Evolutionary conservation across 768 basidiomycete species (phyloP).

Genomic region (Chalciporus piperatus): DNA sequence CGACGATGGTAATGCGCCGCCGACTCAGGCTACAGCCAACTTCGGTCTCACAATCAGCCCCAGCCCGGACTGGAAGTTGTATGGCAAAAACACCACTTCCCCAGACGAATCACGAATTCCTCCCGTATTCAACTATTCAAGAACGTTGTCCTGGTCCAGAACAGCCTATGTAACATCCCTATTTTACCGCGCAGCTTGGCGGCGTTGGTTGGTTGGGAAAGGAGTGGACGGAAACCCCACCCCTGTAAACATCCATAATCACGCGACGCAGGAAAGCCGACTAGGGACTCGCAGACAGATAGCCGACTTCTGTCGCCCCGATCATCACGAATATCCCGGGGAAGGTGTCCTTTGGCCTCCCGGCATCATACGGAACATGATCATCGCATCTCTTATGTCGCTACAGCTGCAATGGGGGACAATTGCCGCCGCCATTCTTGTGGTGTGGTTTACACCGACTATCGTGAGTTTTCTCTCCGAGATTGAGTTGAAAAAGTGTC

Average conservation of each 20-base stretch:
- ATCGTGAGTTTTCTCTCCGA: slow-evolving; percentile 7
- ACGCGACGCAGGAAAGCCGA: slow-evolving; percentile 14
- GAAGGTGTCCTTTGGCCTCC: slow-evolving; percentile 18
- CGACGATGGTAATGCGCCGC: background rate
- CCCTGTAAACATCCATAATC: background rate
- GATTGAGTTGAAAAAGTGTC: background rate
- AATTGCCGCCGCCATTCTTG: slow-evolving; percentile 26
- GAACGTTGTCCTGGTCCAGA: slow-evolving; percentile 20
- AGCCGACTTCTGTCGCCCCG: slow-evolving; percentile 18
- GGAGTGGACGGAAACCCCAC: slow-evolving; percentile 1
- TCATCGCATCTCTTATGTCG: slow-evolving; percentile 29
- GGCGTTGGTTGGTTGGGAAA: background rate
- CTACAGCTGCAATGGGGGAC: slow-evolving; percentile 35
- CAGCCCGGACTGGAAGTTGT: slow-evolving; percentile 2
- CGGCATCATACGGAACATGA: slow-evolving; percentile 23
- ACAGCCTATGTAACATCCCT: slow-evolving; percentile 14
- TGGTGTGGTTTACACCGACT: slow-evolving; percentile 32
- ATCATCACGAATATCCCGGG: background rate
- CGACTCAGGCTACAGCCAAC: background rate
- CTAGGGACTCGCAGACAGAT: slow-evolving; percentile 19
- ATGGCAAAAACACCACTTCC: slow-evolving; percentile 3
- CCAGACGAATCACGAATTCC: slow-evolving; percentile 24
- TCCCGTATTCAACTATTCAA: slow-evolving; percentile 26
- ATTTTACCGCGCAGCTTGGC: slow-evolving; percentile 17
- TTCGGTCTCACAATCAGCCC: slow-evolving; percentile 17